Base-by-base conservation (phyloP, 1,139 yeast genomes). In the Saccharomyces uvarum region DNA sequence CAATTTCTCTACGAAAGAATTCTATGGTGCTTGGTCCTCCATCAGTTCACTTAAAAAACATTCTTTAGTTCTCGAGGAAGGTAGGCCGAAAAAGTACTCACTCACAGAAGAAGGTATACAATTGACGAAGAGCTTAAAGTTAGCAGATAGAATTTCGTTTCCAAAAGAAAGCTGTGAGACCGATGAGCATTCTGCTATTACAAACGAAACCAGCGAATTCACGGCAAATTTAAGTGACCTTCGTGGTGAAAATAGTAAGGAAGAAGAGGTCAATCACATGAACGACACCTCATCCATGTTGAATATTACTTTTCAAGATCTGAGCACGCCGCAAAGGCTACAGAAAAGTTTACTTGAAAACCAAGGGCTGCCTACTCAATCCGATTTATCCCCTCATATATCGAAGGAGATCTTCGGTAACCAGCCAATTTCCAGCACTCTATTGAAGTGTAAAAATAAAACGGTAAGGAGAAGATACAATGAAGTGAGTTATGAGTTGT, bases 1-100 rank as follows among this genome's bases (percentile, higher is more conserved):
- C 0, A 85, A 85, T 61, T 83, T 88, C 1, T 73, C 83, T 0
- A 76, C 86, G 1, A 77, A 77, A 31, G 86, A 82, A 55, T 82
- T 77, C 63, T 82, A 88, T 68, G 81, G 93, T 5, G 91, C 96
- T 0, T 91, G 97, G 97, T 76, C 74, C 47, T 77, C 90, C 11
- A 74, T 86, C 48, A 86, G 84, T 58, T 82, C 84, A 0, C 72
- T 93, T 53, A 66, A 81, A 24, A 81, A 77, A 47, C 80, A 86
- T 55, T 89, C 80, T 19, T 73, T 88, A 53, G 86, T 91, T 0
- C 48, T 61, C 1, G 70, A 67, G 48, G 70, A 75, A 1, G 89
- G 91, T 0, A 71, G 86, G 44, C 93, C 95, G 0, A 73, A 75
- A 50, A 68, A 77, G 47, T 90, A 82, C 65, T 76, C 70, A 49